Evolutionary conservation across 2,329 filamentous ascomycete genomes (phyloP), one percentile per base, ranked within the genome.

Genomic region (Nannizziopsis barbatae): DNA sequence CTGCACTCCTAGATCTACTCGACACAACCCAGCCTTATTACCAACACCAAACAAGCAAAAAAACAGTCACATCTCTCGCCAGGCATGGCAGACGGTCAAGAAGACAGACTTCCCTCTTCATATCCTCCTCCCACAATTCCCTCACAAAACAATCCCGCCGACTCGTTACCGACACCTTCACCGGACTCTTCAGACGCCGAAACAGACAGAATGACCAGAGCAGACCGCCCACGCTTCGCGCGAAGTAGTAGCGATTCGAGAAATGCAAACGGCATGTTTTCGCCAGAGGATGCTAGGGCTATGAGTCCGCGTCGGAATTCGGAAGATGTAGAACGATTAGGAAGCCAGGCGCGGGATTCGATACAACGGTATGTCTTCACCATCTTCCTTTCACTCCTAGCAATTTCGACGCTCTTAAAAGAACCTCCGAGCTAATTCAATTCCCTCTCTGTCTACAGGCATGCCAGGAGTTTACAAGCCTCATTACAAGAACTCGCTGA

Each of bases 301-400:
- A 96, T 98, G 90, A 95, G 89, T 64, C 90, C 90, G 2, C 75
- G 90, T 57, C 75, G 90, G 59, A 95, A 87, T 55, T 93, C 83
- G 59, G 87, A 92, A 61, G 90, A 96, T 62, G 78, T 95, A 47
- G 86, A 95, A 66, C 83, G 81, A 62, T 77, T 96, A 65, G 84
- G 88, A 57, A 81, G 85, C 59, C 86, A 90, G 61, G 87, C 89
- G 33, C 75, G 89, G 51, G 70, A 75, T 56, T 73, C 75, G 20
- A 62, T 82, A 53, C 76, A 80, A 61, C 76, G 79, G 76, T 79
- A 66, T 68, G 75, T 71, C 10, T 8, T 8, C 36, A 4, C 8
- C 15, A 15, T 3, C 17, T 6, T 37, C 12, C n/a, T 14, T 15
- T 37, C n/a, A 7, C 8, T 17, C 20, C 10, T 15, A 36, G 22